Base-by-base conservation (phyloP, 2,329 filamentous ascomycete species). In the Neonectria magnoliae region DNA sequence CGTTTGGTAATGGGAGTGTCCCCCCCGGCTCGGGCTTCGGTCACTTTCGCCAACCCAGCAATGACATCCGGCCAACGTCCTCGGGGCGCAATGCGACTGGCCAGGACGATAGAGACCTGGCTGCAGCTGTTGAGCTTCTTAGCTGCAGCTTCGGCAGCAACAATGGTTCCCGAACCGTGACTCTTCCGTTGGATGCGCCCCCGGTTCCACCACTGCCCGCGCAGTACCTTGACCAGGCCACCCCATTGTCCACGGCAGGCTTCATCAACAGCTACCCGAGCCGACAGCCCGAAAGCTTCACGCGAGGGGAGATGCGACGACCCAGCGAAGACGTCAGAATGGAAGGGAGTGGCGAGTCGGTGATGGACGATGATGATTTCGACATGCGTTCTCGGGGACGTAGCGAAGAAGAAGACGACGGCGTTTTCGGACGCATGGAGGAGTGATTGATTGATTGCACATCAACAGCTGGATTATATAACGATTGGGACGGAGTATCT, bases 371-470 rank as follows among this genome's bases (percentile, higher is more conserved):
- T 59, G 88, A 91, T 71, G 89, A 92, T 66, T 87, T 90, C 63
- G 89, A 89, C 74, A 81, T 82, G 71, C 84, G 82, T 60, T 87
- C 84, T 54, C 86, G 88, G 60, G 87, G 87, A 55, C 87, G 91
- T 67, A 91, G 90, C 78, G 93, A 97, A 73, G 94, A 97, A 73
- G 94, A 97, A 68, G 95, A 98, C 71, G 94, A 98, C 70, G 94
- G 94, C 76, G 92, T 98, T 74, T 99, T 99, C 83, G 94, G 94
- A 62, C 89, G 89, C 71, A 98, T 98, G 95, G 96, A 99, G 81
- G 93, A 97, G 80, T 96, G 85, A 81, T 68, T 68, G 68, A 58
- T 60, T 36, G 41, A 55, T 67, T 67, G 64, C 56, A 70, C 60
- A 74, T 68, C 63, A 69, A 63, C 68, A 70, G 66, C 71, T 62